Base-by-base conservation (phyloP, 1,139 yeast species). In the Neolecta irregularis region DNA sequence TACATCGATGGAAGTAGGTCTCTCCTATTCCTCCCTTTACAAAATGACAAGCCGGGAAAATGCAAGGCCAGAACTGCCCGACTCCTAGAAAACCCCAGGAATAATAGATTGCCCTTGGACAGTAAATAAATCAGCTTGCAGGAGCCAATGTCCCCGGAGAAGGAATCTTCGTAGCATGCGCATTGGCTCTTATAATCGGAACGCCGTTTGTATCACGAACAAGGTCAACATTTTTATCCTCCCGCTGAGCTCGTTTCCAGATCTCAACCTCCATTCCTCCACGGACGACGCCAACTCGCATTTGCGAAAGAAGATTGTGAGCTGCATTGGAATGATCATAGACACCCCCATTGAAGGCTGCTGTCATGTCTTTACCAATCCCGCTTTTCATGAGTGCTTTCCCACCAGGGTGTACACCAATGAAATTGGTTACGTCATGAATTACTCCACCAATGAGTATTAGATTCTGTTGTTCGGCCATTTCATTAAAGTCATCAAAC, bases 351-450 rank as follows among this genome's bases (percentile, higher is more conserved):
- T 83, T 83, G 68, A 88, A 88, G 2, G 93, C 96, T 51, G 80
- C 79, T 26, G 96, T 83, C 35, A 94, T 95, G 58, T 88, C 98
- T 61, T 81, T 85, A 53, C 96, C 96, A 46, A 77, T 64, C 6
- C 94, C 83, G 26, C 93, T 78, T 54, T 72, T 67, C 46, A 88
- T 65, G 48, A 88, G 68, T 35, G 93, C 81, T 56, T 73, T 76
- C 48, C 99, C 99, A 68, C 99, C 99, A 43, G 99, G 99, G 60
- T 88, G 99, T 53, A 79, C 83, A 49, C 76, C 75, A 49, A 88
- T 69, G 57, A 85, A 88, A 34, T 66, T 65, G 45, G 85, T 65
- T 45, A 83, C 85, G 53, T 85, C 91, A 60, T 91, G 96, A 37
- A 91, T 93, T 47, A 88, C 85, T 48, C 98, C 99, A 34, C 88